Evolutionary conservation across 108 stramenopile genomes (phyloP), one percentile per base, ranked within the genome.

Genomic region (Skeletonema costatum): DNA sequence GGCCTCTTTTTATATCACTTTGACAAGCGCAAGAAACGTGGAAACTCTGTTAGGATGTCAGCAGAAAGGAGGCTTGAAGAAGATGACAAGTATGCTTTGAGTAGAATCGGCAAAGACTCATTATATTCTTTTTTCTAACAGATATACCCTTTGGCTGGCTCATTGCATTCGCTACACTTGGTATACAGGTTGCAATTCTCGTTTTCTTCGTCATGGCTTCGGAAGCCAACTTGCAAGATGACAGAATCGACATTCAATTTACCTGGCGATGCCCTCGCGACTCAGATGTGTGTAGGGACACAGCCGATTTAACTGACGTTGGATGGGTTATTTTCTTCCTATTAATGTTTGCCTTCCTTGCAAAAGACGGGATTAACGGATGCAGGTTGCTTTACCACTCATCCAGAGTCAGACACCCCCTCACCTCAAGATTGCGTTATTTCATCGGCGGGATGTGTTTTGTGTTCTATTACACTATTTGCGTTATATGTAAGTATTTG

Each of bases 201-300:
- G 4, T 42, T 16, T 50, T 48, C n/a, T 73, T 73, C 33, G 72
- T 73, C 12, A 14, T 32, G 16, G 72, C 72, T 12, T 60, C 60
- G 14, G 9, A 41, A 9, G 25, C 25, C 25, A 25, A 25, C 25
- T 25, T 25, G 25, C 25, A 25, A 25, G 25, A 25, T 25, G 25
- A 14, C n/a, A 51, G 16, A n/a, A 51, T 16, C 14, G 50, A 51
- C n/a, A 14, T 51, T n/a, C 16, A 16, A n/a, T 51, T 16, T n/a
- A 51, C 50, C 50, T 60, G 59, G 59, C 6, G 1, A 30, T 60
- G 59, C 12, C 59, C 59, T 30, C 6, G 59, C 8, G 12, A 60
- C 59, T 30, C 21, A 0, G 8, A 11, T 12, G 59, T 11, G 29
- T 60, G 59, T 12, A 30, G 6, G 8, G 12, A 60, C 30, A 13